Conservation (phyloP, 2,329 filamentous ascomycete species). For the Basipetospora chlamydospora region DNA sequence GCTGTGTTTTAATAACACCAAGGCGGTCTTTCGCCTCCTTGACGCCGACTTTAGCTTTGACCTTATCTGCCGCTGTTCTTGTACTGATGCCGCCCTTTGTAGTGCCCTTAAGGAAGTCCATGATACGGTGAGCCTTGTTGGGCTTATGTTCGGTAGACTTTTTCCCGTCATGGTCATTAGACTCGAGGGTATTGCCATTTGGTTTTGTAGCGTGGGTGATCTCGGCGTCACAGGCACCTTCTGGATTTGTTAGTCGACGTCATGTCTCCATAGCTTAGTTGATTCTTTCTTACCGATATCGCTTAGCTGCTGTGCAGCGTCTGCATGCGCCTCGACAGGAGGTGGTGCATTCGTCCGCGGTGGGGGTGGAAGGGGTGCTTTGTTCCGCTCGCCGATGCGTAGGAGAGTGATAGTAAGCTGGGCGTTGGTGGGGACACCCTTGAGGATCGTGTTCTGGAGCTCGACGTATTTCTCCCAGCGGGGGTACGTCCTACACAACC, state of each 20-base stretch:
- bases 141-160: constrained; percentile 15
- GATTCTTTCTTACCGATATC: constrained; percentile 23
- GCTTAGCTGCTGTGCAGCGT: constrained; percentile 21
- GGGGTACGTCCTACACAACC: constrained; percentile 29
- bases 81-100: constrained; percentile 61
- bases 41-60: constrained; percentile 46
- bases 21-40: constrained; percentile 55
- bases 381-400: constrained; percentile 68
- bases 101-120: constrained; percentile 47
- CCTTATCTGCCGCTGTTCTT: constrained; percentile 53
- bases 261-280: too few species aligned
- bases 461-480: constrained; percentile 65
- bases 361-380: constrained; percentile 57
- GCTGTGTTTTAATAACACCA: constrained; percentile 42
- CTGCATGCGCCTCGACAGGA: constrained; percentile 25
- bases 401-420: constrained; percentile 71
- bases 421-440: constrained; percentile 73
- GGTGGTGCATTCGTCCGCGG: constrained; percentile 22
- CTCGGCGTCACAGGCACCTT: constrained; percentile 45
- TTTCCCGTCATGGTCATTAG: constrained; percentile 10
- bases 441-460: constrained; percentile 60
- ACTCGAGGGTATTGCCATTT: constrained; percentile 16
- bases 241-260: constrained; percentile 12
- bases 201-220: constrained; percentile 45
- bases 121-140: constrained; percentile 28